Base-by-base conservation (phyloP, 495 filamentous ascomycete species). In the Hyaloscypha bicolor region DNA sequence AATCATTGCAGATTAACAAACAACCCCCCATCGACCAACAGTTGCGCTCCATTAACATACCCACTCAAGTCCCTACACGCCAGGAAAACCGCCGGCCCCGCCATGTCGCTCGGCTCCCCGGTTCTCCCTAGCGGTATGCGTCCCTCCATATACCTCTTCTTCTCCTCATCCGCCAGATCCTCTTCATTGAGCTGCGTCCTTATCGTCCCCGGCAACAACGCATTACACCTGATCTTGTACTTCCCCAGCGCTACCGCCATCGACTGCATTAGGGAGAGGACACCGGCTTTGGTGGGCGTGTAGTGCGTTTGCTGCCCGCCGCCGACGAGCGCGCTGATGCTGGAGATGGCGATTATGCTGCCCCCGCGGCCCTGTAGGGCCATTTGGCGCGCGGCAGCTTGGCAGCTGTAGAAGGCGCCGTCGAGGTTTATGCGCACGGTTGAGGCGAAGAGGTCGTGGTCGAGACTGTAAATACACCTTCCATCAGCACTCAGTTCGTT, bases 201-300 rank as follows among this genome's bases (percentile, higher is more conserved):
- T 65, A 96, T 90, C 1, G 93, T 97, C 4, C 93, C 93, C 14
- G 93, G 93, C 64, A 97, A 73, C 33, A 96, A 77, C 16, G 93
- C 93, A 76, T 96, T 97, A 71, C 93, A 96, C 19, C 93, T 76
- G 30, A 97, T 92, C 9, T 82, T 81, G 70, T 94, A 86, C 72
- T 85, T 84, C 0, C 93, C 93, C 62, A 96, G 72, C 19, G 93
- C 93, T 6, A 90, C 87, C 0, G 93, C 93, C 33, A 85, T 86
- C 64, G 87, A 91, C 79, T 97, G 93, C 89, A 96, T 96, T 29
- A 97, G 81, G 57, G 86, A 90, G 35, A 92, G 69, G 1, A 97
- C 84, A 4, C 93, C 93, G 0, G 93, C 93, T 75, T 97, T 97
- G 12, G 93, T 96, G 2, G 93, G 93, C 25, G 93, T 96, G 76